Evolutionary conservation across 73 alveolate species (phyloP).

Genomic region (Paramecium octaurelia): DNA sequence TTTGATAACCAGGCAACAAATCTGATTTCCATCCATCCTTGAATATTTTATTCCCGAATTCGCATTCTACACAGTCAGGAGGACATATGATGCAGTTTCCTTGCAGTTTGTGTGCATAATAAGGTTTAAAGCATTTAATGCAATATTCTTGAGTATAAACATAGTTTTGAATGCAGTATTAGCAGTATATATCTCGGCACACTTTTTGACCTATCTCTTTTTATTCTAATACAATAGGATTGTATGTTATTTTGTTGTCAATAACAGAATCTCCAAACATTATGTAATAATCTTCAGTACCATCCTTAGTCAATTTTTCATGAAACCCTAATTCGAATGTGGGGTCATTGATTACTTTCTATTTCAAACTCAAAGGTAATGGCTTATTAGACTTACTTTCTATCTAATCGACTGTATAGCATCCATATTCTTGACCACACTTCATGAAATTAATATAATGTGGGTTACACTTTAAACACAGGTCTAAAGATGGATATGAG

Average conservation of each 20-base stretch:
- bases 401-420: neutral
- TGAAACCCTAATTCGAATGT: neutral
- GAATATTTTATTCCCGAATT: neutral
- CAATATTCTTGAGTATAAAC: neutral
- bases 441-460: neutral
- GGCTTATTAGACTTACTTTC: neutral
- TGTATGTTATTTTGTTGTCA: neutral
- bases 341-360: neutral
- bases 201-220: neutral
- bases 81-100: neutral
- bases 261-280: neutral
- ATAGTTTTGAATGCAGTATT: neutral
- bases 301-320: neutral
- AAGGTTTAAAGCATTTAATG: neutral
- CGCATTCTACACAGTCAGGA: neutral
- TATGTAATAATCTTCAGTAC: neutral
- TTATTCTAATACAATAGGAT: neutral
- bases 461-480: neutral
- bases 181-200: neutral
- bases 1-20: neutral
- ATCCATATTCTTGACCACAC: neutral
- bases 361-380: neutral
- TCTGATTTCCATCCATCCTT: neutral
- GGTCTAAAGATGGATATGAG: neutral
- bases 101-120: neutral